Evolutionary conservation across 768 basidiomycete species (phyloP).

Genomic region (Trametes cubensis): DNA sequence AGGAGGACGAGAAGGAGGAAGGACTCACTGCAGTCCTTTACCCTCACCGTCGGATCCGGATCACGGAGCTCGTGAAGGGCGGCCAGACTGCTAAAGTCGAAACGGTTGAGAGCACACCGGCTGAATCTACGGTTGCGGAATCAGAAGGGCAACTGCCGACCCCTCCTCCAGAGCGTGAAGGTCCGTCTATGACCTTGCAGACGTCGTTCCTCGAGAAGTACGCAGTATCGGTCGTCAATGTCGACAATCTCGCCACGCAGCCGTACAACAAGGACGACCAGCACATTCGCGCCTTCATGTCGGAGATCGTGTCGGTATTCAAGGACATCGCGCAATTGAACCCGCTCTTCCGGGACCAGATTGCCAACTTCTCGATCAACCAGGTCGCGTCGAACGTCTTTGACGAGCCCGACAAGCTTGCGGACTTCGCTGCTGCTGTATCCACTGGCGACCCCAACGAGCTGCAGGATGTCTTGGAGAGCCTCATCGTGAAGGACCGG

Average conservation of each 20-base stretch:
- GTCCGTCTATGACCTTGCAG: slow-evolving; percentile 60
- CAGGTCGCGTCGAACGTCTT: slow-evolving; percentile 93
- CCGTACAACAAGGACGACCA: slow-evolving; percentile 93
- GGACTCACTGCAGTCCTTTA: slow-evolving; percentile 94
- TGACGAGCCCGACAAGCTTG: slow-evolving; percentile 95
- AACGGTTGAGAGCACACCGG: slow-evolving; percentile 32
- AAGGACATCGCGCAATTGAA: slow-evolving; percentile 98
- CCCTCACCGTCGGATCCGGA: slow-evolving; percentile 87
- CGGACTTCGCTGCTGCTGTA: slow-evolving; percentile 96
- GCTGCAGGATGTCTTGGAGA: slow-evolving; percentile 91
- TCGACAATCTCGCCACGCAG: slow-evolving; percentile 79
- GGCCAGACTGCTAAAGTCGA: slow-evolving; percentile 37
- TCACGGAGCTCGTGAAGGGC: slow-evolving; percentile 81
- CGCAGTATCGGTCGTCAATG: slow-evolving; percentile 84
- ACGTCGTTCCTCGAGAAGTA: slow-evolving; percentile 84
- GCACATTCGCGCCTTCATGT: slow-evolving; percentile 93
- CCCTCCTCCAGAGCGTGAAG: slow-evolving; percentile 33
- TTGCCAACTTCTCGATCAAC: slow-evolving; percentile 93
- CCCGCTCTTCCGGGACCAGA: slow-evolving; percentile 97
- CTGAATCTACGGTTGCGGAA: slow-evolving; percentile 36
- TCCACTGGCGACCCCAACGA: slow-evolving; percentile 91
- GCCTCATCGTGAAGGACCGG: slow-evolving; percentile 82
- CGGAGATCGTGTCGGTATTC: slow-evolving; percentile 95
- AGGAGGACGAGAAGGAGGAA: slow-evolving; percentile 79
- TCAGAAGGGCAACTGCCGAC: slow-evolving; percentile 46